Percentiles rank a stretch among this genome's conserved stretches.
Conservation (phyloP, 441 rosid genomes). For the Hura crepitans region DNA sequence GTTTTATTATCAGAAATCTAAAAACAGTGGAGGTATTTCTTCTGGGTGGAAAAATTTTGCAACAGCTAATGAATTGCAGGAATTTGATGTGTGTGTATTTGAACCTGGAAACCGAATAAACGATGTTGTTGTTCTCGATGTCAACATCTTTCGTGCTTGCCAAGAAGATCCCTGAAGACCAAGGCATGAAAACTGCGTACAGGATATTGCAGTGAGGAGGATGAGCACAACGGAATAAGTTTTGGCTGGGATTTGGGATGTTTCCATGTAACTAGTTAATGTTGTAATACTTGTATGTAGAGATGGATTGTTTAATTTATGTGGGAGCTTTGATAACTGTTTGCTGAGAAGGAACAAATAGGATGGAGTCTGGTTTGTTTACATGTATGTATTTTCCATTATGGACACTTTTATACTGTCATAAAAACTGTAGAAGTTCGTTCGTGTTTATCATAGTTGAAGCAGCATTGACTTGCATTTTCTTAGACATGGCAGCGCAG, state of each 20-base stretch:
- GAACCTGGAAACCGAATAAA: conserved; percentile 22
- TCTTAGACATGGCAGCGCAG: not conserved
- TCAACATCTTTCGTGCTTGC: conserved; percentile 32
- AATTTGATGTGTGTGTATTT: conserved; percentile 41
- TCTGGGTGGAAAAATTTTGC: conserved; percentile 45
- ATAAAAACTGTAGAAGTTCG: too few relatives aligned
- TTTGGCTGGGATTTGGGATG: not conserved
- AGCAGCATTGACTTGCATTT: too few relatives aligned
- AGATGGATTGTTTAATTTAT: not conserved
- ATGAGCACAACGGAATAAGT: not conserved
- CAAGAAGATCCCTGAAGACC: conserved; percentile 8
- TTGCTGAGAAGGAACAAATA: not conserved
- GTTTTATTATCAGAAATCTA: conserved; percentile 27
- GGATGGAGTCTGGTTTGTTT: too few relatives aligned
- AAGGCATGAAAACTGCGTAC: not conserved
- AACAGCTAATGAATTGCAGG: conserved; percentile 32
- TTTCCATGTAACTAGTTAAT: not conserved
- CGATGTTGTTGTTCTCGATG: conserved; percentile 32
- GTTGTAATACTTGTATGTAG: not conserved
- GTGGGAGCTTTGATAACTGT: not conserved
- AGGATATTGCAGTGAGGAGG: not conserved
- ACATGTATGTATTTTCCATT: too few relatives aligned
- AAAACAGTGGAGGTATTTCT: conserved; percentile 42
- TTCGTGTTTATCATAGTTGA: too few relatives aligned
- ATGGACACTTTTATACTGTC: too few relatives aligned